A percentile compares a stretch with the other conserved stretches of the same genome.
These are phyloP conservation scores for Hygrophila difformis DNA, from an alignment of 257 asterid species.

Conservation along the genomic window DNA sequence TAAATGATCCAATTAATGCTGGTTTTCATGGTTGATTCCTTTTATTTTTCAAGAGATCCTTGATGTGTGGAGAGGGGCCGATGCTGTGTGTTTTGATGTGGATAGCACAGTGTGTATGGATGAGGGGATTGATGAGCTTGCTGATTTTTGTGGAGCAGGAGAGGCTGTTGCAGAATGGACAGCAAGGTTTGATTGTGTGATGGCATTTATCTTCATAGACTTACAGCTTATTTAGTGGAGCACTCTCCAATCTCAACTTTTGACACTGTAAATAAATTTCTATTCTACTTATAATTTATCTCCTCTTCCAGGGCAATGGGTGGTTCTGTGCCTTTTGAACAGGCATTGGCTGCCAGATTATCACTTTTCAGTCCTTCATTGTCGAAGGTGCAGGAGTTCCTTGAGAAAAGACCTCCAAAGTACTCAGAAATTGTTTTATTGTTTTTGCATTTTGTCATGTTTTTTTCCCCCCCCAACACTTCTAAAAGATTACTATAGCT, in stretches of 20 bases:
- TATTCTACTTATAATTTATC: conserved; percentile 11
- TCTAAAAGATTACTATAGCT: too few species aligned
- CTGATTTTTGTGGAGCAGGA: conserved; percentile 96
- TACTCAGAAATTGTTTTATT: too few species aligned
- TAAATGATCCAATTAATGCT: conserved; percentile 9
- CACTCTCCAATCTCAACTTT: neutral
- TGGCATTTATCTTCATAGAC: neutral
- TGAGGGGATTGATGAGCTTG: conserved; percentile 98
- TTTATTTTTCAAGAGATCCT: conserved; percentile 57
- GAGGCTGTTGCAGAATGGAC: conserved; percentile 97
- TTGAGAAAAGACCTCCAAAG: conserved; percentile 79
- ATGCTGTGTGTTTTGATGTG: conserved; percentile 92
- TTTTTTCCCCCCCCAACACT: too few species aligned
- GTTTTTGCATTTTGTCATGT: too few species aligned
- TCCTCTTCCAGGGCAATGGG: conserved; percentile 72
- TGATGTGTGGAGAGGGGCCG: conserved; percentile 56
- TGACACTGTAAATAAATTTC: neutral
- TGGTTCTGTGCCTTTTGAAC: conserved; percentile 92
- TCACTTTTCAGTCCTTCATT: conserved; percentile 74
- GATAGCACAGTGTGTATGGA: conserved; percentile 95
- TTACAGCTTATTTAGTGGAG: neutral
- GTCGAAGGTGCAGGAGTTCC: conserved; percentile 70
- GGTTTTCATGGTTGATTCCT: conserved; percentile 20
- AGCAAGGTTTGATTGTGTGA: conserved; percentile 38
- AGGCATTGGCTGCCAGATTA: conserved; percentile 86